phyloP scores from a whole-genome alignment of 2,329 filamentous ascomycete species.

The Ophiostoma piceae region DNA sequence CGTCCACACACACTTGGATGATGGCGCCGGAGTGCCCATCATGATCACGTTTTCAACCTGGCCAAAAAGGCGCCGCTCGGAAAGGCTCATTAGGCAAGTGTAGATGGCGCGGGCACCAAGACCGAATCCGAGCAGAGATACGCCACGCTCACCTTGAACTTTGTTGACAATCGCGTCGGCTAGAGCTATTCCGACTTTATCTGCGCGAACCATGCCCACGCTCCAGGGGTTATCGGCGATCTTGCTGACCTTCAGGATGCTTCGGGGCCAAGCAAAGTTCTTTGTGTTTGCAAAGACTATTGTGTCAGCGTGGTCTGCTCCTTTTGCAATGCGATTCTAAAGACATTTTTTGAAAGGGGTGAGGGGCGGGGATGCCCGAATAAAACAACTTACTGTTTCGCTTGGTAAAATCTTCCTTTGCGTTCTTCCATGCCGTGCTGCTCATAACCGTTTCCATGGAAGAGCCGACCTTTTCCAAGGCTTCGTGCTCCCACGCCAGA shows the following conservation, averaged over 20 bases:
- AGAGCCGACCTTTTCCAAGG: constrained; percentile 70
- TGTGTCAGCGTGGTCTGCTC: neutral
- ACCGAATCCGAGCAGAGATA: constrained; percentile 77
- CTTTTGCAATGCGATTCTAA: neutral
- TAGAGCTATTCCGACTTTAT: constrained; percentile 65
- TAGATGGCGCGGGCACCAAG: constrained; percentile 80
- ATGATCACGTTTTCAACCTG: constrained; percentile 79
- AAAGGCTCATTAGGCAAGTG: constrained; percentile 71
- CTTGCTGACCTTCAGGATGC: constrained; percentile 62
- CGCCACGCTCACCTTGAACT: constrained; percentile 73
- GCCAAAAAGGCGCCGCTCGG: constrained; percentile 77
- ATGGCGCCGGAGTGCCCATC: constrained; percentile 75
- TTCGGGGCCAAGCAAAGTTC: constrained; percentile 49
- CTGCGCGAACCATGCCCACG: constrained; percentile 67
- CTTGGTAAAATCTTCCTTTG: constrained; percentile 48
- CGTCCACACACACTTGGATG: constrained; percentile 67
- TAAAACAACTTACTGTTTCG: constrained; percentile 41
- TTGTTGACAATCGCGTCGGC: constrained; percentile 78
- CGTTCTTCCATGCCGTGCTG: constrained; percentile 72
- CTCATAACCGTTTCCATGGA: constrained; percentile 72
- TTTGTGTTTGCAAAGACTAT: constrained; percentile 17
- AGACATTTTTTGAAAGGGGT: too few relatives aligned
- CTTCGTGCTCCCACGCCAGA: constrained; percentile 75
- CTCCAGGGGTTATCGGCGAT: constrained; percentile 79
- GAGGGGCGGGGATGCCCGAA: neutral